Evolutionary conservation across 768 basidiomycete genomes (phyloP), one percentile per base, ranked within the genome.

Genomic region (Phylloporus rhodoxanthus): DNA sequence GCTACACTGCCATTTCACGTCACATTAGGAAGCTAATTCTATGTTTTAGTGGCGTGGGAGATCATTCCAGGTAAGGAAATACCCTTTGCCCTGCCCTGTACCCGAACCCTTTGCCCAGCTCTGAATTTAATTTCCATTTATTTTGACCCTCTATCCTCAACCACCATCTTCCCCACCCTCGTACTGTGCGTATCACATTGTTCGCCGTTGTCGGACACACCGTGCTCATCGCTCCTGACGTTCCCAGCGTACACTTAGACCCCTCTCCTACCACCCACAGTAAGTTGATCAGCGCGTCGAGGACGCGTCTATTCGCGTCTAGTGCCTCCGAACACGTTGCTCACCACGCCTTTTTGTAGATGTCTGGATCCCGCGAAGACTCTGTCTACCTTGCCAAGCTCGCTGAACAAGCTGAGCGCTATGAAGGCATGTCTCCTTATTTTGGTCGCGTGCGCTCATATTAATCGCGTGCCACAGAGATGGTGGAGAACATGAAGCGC

Each of bases 371-470:
- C 41, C 91, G 92, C 68, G 92, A 94, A 83, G 91, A 94, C 73
- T 91, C 87, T 64, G 94, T 98, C 74, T 98, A 97, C 82, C 93
- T 96, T 75, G 94, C 95, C 77, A 98, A 98, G 90, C 92, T 97
- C 78, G 91, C 92, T 70, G 93, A 97, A 79, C 93, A 97, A 79
- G 95, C 95, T 64, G 94, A 98, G 81, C 94, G 95, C 44, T 98
- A 97, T 70, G 94, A 97, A 79, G 94, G 94, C 87, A 38, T 43
- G 75, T 67, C 11, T 42, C 2, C 23, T 45, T 30, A 14, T 37
- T 45, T 44, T 33, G 29, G 49, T 53, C 47, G 50, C 53, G 55
- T 52, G 37, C 56, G 50, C 41, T 59, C 29, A 44, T 46, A 53
- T 29, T 45, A 4, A 59, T 56, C 44, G 23, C 43, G 37, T 43